phyloP scores from a whole-genome alignment of 139 green algal genomes.

The Chlamydomonas sphaeroides region DNA sequence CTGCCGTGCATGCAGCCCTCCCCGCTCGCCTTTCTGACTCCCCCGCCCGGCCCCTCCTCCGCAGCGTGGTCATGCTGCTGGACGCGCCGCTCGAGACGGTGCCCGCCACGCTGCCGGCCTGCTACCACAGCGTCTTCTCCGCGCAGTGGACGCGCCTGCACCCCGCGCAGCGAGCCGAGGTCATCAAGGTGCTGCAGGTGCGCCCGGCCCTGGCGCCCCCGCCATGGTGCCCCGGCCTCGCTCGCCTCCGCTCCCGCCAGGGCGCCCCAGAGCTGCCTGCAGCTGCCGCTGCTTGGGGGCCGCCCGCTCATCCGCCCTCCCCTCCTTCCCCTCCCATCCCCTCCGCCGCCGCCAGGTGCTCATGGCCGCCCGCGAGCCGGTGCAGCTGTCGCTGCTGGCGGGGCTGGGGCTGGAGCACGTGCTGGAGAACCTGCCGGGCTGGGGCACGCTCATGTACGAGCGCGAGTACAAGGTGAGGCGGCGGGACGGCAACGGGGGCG shows the following conservation, averaged over 20 bases:
- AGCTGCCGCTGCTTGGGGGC: too few relatives aligned
- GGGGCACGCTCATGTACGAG: constrained; percentile 35
- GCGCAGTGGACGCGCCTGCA: constrained; percentile 7
- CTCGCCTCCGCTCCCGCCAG: too few relatives aligned
- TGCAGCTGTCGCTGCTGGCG: constrained; percentile 34
- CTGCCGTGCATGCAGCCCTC: too few relatives aligned
- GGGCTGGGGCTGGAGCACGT: constrained; percentile 32
- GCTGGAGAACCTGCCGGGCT: constrained; percentile 29
- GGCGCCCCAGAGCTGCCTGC: too few relatives aligned
- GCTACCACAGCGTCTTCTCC: constrained; percentile 11
- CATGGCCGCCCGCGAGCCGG: constrained; percentile 32
- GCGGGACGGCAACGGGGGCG: too few relatives aligned
- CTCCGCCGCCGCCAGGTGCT: constrained; percentile 2
- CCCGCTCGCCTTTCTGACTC: too few relatives aligned
- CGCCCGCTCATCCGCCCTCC: too few relatives aligned
- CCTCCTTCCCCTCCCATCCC: not conserved
- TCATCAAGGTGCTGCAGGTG: constrained; percentile 31
- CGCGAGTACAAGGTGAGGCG: constrained; percentile 36
- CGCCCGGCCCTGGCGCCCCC: too few relatives aligned
- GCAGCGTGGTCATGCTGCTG: constrained; percentile 33
- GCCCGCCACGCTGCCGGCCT: not conserved
- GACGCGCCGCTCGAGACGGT: constrained; percentile 10
- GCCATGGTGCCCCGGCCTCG: too few relatives aligned
- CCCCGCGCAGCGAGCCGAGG: not conserved
- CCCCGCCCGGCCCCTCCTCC: too few relatives aligned